Percentiles rank a stretch among this genome's conserved stretches.
Conservation (phyloP, 2,329 filamentous ascomycete species). For the Xylaria sp. region DNA sequence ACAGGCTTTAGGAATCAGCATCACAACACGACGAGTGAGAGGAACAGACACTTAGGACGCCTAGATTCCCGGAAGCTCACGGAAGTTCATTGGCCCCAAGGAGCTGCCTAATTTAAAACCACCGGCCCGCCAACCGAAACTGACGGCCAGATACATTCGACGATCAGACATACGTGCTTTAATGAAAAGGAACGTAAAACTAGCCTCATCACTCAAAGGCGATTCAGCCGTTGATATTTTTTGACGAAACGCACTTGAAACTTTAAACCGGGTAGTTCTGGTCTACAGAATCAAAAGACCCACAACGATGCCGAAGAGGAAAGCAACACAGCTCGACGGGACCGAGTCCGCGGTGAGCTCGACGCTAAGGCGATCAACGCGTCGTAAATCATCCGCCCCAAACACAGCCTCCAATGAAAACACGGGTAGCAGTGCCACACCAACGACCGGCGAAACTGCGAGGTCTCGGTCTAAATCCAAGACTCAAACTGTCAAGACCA, state of each 20-base stretch:
- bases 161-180: not conserved
- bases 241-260: not conserved
- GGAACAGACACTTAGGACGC: not conserved
- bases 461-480: constrained; percentile 9
- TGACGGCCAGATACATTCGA: constrained; percentile 15
- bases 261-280: not conserved
- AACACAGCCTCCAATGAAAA: constrained; percentile 11
- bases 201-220: not conserved
- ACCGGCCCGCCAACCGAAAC: constrained; percentile 20
- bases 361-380: constrained; percentile 35
- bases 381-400: constrained; percentile 29
- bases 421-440: not conserved
- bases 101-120: constrained; percentile 1
- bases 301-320: constrained; percentile 35
- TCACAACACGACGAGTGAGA: not conserved
- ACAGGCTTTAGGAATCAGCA: not conserved
- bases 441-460: not conserved
- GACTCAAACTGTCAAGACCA: not conserved
- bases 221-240: not conserved
- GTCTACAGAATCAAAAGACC: not conserved
- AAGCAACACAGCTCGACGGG: constrained; percentile 28
- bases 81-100: not conserved
- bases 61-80: not conserved
- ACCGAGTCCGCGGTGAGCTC: constrained; percentile 12
- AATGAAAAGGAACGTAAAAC: not conserved